Evolutionary conservation across 768 basidiomycete species (phyloP).

Genomic region (Cytidiella melzeri): DNA sequence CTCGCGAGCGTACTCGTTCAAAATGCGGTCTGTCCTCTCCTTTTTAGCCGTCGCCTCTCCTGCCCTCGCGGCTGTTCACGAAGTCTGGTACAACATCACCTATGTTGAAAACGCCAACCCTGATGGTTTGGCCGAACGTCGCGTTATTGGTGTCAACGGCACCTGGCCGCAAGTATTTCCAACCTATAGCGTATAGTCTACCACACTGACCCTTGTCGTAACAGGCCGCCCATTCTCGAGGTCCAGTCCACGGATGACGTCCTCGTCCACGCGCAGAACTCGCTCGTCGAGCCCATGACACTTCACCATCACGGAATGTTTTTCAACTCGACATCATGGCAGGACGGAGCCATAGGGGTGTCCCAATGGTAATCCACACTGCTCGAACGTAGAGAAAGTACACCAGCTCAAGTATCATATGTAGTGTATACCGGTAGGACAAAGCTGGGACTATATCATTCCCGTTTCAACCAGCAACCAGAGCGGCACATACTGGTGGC

Average conservation of each 20-base stretch:
- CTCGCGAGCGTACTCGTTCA: conserved; percentile 1
- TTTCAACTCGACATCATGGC: conserved; percentile 83
- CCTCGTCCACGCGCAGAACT: conserved; percentile 70
- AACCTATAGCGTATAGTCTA: no score
- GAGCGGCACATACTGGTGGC: conserved; percentile 80
- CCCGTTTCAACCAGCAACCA: conserved; percentile 63
- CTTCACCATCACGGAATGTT: conserved; percentile 96
- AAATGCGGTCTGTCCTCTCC: conserved; percentile 20
- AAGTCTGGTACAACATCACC: conserved; percentile 89
- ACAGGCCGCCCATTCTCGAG: conserved; percentile 76
- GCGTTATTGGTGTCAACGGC: conserved; percentile 83
- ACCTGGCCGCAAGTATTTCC: conserved; percentile 79
- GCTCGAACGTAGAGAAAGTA: no score
- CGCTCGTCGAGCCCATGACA: conserved; percentile 56
- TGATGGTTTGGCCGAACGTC: conserved; percentile 70
- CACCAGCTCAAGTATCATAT: no score
- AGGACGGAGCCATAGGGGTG: conserved; percentile 81
- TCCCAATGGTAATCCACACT: conserved; percentile 86
- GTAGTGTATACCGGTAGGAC: conserved; percentile 74
- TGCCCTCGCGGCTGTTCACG: conserved; percentile 59
- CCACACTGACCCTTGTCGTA: not conserved
- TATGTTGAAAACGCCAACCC: conserved; percentile 78
- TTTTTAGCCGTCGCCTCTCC: conserved; percentile 30
- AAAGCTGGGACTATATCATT: conserved; percentile 68
- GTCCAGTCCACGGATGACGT: conserved; percentile 68